Evolutionary conservation across 2,329 filamentous ascomycete species (phyloP).

Genomic region (Aureobasidium sp.): DNA sequence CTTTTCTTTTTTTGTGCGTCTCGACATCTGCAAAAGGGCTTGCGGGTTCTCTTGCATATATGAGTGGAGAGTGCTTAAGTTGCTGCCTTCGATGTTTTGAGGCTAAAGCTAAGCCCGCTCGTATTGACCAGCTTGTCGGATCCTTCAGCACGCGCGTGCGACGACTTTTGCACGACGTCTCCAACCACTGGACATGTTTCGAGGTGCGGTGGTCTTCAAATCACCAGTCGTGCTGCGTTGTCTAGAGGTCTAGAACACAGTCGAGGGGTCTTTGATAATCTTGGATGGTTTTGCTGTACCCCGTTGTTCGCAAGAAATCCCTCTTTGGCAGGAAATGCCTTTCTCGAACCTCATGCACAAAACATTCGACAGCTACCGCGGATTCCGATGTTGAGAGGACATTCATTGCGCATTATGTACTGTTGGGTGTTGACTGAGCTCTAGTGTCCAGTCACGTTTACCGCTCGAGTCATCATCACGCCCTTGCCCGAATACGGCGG

Average conservation of each 20-base stretch:
- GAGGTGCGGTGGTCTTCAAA: too few species aligned
- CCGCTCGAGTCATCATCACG: slow-evolving; percentile 7
- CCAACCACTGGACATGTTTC: background rate
- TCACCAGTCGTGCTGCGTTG: background rate
- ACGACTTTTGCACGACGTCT: background rate
- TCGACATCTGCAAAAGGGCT: background rate
- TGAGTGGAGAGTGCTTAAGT: background rate
- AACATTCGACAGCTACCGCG: background rate
- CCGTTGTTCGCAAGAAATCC: background rate
- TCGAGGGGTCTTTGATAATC: background rate
- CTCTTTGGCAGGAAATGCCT: background rate
- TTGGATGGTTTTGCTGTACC: background rate
- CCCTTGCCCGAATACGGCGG: slow-evolving; percentile 1
- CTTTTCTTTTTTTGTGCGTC: too few species aligned
- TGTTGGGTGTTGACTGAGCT: background rate
- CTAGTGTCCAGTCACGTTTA: background rate
- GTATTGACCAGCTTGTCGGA: background rate
- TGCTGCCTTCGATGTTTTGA: background rate
- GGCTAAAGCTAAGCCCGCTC: background rate
- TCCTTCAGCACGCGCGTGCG: background rate
- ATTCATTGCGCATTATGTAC: background rate
- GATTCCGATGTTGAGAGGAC: background rate
- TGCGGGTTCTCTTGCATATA: background rate
- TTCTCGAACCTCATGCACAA: background rate
- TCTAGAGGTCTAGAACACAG: background rate